Conservation (phyloP, 2,329 filamentous ascomycete genomes). For the Coniella lustricola region DNA sequence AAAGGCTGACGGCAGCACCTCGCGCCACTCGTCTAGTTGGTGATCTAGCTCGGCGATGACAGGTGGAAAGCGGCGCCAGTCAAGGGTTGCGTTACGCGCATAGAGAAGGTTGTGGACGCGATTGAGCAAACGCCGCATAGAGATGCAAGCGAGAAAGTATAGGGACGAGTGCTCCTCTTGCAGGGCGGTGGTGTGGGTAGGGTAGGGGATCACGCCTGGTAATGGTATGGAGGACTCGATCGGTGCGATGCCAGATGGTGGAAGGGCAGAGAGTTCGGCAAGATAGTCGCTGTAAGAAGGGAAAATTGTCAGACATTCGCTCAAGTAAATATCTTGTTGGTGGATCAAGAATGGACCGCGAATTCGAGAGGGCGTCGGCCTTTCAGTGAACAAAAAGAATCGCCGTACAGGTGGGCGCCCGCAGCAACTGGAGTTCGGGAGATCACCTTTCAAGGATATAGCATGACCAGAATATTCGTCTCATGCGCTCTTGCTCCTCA, state of each 20-base stretch:
- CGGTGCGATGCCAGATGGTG: constrained; percentile 41
- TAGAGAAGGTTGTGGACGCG: constrained; percentile 44
- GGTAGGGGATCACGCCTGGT: constrained; percentile 33
- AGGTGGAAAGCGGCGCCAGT: constrained; percentile 37
- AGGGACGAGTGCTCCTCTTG: constrained; percentile 42
- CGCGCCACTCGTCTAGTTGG: constrained; percentile 42
- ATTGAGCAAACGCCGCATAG: constrained; percentile 41
- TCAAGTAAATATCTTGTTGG: no score
- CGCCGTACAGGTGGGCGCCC: not conserved
- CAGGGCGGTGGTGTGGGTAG: constrained; percentile 32
- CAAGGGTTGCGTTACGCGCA: constrained; percentile 37
- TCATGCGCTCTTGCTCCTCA: constrained; percentile 40
- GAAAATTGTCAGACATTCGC: not conserved
- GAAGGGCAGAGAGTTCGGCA: constrained; percentile 43
- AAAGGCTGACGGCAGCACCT: constrained; percentile 36
- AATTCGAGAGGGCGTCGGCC: no score
- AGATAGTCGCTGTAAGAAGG: constrained; percentile 41
- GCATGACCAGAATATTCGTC: constrained; percentile 48
- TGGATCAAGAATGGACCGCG: no score
- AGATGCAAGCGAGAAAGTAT: constrained; percentile 48
- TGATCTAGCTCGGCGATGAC: constrained; percentile 42
- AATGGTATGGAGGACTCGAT: constrained; percentile 44
- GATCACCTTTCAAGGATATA: constrained; percentile 40
- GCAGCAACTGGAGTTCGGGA: not conserved
- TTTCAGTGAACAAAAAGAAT: not conserved